phyloP scores from a whole-genome alignment of 2,329 filamentous ascomycete genomes.

The Pleurostoma richardsiae region DNA sequence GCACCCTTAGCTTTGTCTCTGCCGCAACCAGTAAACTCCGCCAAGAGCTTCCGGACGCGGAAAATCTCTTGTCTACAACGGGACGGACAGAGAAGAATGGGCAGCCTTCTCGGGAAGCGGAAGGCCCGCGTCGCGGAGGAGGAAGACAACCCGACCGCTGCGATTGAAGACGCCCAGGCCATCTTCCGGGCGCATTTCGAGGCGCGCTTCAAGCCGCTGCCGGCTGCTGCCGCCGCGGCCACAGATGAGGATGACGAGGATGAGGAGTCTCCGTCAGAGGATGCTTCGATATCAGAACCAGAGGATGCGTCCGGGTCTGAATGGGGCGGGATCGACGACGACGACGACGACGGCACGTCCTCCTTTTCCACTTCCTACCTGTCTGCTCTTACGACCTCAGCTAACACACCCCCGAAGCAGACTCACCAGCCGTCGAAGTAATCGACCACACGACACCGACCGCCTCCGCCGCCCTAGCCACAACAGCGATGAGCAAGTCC shows the following conservation, averaged over 20 bases:
- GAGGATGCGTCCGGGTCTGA: slow-evolving; percentile 22
- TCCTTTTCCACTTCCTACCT: too few relatives aligned
- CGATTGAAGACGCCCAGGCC: slow-evolving; percentile 57
- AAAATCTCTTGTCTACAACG: slow-evolving; percentile 5
- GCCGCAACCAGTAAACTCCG: too few relatives aligned
- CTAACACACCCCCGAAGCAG: slow-evolving; percentile 15
- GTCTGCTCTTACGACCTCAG: slow-evolving; percentile 7
- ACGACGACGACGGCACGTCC: slow-evolving; percentile 21
- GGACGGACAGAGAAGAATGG: slow-evolving; percentile 23
- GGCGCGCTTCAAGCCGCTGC: slow-evolving; percentile 75
- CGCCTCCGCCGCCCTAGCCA: slow-evolving; percentile 26
- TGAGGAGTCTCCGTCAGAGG: slow-evolving; percentile 14
- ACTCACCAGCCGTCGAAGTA: slow-evolving; percentile 44
- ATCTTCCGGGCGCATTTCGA: slow-evolving; percentile 85
- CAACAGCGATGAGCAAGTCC: slow-evolving; percentile 52
- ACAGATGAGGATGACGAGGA: slow-evolving; percentile 20
- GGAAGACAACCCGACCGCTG: slow-evolving; percentile 13
- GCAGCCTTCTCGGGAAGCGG: slow-evolving; percentile 43
- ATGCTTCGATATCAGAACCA: too few relatives aligned
- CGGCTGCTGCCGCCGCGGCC: slow-evolving; percentile 16
- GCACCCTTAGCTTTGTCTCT: too few relatives aligned
- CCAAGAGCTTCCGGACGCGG: slow-evolving; percentile 1
- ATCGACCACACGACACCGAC: slow-evolving; percentile 50
- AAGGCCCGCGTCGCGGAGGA: slow-evolving; percentile 28
- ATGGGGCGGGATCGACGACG: slow-evolving; percentile 60